Conservation (phyloP, 192 early-diverging fungal species). For the Coemansia aciculifera region DNA sequence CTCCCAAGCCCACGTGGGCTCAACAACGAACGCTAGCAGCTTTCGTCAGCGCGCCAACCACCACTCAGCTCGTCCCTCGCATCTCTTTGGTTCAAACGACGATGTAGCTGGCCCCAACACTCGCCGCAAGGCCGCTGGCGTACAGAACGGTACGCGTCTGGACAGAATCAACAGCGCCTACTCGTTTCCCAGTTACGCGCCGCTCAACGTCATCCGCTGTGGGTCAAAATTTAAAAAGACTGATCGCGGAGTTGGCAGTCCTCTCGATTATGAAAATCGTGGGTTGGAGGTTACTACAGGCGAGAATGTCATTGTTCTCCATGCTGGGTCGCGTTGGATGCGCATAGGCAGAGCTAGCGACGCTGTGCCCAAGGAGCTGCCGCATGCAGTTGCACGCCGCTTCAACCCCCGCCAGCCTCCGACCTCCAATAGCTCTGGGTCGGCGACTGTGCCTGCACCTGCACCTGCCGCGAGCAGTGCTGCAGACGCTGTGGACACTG, state of each 20-base stretch:
- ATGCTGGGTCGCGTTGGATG: constrained; percentile 81
- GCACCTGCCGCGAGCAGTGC: neutral
- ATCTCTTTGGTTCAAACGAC: neutral
- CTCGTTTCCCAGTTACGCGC: constrained; percentile 43
- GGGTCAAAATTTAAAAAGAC: constrained; percentile 36
- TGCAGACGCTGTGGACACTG: constrained; percentile 12
- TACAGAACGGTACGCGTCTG: neutral
- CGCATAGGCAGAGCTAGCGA: constrained; percentile 83
- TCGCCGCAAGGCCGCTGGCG: neutral
- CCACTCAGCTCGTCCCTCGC: neutral
- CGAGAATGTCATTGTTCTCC: constrained; percentile 78
- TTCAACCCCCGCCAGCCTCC: constrained; percentile 21
- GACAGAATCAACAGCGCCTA: constrained; percentile 38
- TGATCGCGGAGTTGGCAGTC: constrained; percentile 27
- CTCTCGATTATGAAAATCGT: neutral
- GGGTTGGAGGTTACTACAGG: constrained; percentile 38
- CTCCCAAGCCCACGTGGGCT: neutral
- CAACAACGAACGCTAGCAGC: neutral
- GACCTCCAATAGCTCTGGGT: neutral
- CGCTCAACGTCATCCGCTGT: constrained; percentile 32
- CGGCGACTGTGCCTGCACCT: neutral
- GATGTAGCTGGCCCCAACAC: neutral
- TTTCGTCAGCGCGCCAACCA: neutral
- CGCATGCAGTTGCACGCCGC: constrained; percentile 78
- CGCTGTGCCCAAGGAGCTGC: constrained; percentile 71